Percentiles rank a stretch among this genome's conserved stretches.
Evolutionary conservation across 768 basidiomycete genomes (phyloP).

Genomic region (Sporobolomyces pararoseus): DNA sequence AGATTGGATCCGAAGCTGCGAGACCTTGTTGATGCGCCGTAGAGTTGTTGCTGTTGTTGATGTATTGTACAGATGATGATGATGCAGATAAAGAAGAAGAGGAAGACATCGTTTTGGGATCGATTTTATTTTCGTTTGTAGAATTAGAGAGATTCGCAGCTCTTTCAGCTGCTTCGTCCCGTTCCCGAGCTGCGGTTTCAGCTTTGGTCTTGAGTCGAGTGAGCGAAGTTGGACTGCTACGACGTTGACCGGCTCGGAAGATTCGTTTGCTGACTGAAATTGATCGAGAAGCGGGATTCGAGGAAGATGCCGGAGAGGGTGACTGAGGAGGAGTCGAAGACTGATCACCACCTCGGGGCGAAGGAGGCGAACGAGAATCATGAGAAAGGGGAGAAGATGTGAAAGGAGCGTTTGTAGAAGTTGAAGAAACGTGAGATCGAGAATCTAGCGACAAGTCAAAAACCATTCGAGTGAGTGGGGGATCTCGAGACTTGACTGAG

Average conservation of each 20-base stretch:
- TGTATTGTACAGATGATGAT: not conserved
- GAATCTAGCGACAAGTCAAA: not conserved
- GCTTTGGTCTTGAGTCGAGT: slow-evolving; percentile 34
- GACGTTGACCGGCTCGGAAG: slow-evolving; percentile 45
- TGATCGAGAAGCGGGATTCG: slow-evolving; percentile 13
- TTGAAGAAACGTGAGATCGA: not conserved
- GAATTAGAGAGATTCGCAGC: not conserved
- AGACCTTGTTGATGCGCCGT: not conserved
- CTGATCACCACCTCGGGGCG: not conserved
- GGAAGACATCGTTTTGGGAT: no score
- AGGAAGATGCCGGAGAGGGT: slow-evolving; percentile 14
- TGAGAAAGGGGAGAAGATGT: slow-evolving; percentile 1
- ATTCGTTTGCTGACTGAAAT: slow-evolving; percentile 32
- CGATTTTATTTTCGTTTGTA: no score
- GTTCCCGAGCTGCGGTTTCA: slow-evolving; percentile 26
- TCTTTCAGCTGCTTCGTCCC: slow-evolving; percentile 22
- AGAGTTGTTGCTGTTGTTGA: no score
- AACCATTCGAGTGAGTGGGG: not conserved
- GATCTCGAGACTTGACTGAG: not conserved
- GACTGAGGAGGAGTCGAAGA: slow-evolving; percentile 14
- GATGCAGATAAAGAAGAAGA: not conserved
- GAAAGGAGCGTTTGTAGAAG: slow-evolving; percentile 3
- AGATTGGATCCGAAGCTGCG: slow-evolving; percentile 49
- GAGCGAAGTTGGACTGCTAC: slow-evolving; percentile 41
- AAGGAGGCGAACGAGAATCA: not conserved